phyloP scores from a whole-genome alignment of 116 monocot species.

The Thalassia testudinum region DNA sequence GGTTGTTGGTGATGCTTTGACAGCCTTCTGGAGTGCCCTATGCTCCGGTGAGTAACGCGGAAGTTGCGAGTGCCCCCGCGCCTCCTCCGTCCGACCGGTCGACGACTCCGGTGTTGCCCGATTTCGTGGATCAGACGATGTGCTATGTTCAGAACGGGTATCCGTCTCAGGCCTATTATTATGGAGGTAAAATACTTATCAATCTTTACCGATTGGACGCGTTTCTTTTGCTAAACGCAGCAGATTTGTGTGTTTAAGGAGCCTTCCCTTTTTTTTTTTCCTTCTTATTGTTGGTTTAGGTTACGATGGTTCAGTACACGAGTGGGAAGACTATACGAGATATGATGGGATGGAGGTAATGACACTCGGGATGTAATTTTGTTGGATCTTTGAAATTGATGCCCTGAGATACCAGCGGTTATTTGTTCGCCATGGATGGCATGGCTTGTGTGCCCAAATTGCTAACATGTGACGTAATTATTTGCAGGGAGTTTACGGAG shows the following conservation, averaged over 20 bases:
- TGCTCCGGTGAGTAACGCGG: conserved; percentile 14
- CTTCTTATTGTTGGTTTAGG: conserved; percentile 10
- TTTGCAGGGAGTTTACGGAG: conserved; percentile 65
- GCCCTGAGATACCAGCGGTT: too few relatives aligned
- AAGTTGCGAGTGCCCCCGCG: conserved; percentile 9
- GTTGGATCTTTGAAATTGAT: too few relatives aligned
- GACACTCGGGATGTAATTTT: too few relatives aligned
- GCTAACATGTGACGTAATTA: too few relatives aligned
- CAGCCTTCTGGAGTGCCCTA: conserved; percentile 15
- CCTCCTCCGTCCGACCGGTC: conserved; percentile 29
- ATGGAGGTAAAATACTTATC: conserved; percentile 49
- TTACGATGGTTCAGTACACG: conserved; percentile 26
- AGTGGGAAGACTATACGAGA: conserved; percentile 50
- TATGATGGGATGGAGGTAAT: conserved; percentile 46
- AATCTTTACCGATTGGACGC: too few relatives aligned
- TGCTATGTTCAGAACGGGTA: conserved; percentile 42
- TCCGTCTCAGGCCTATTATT: conserved; percentile 30
- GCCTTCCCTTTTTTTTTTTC: neutral
- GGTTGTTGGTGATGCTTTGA: neutral
- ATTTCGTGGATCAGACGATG: conserved; percentile 39
- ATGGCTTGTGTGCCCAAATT: too few relatives aligned
- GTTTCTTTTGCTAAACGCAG: too few relatives aligned
- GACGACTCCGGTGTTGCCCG: conserved; percentile 36
- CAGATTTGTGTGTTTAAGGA: too few relatives aligned
- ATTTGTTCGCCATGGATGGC: too few relatives aligned